These are phyloP conservation scores for Bertia moriformis DNA, from an alignment of 2,329 filamentous ascomycete species.

Conservation along the genomic window DNA sequence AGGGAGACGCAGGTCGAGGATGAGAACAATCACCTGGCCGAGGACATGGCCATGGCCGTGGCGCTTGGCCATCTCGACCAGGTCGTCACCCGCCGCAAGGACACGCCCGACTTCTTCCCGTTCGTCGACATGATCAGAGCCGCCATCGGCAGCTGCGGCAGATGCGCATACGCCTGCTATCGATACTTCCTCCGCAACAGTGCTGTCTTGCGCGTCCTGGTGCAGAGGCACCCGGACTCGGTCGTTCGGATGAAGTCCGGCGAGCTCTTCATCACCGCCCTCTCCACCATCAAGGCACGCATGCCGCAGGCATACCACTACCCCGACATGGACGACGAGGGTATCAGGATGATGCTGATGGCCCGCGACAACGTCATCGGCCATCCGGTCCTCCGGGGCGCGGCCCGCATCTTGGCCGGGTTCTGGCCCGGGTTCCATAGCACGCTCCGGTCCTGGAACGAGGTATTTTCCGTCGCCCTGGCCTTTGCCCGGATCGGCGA, in stretches of 20 bases:
- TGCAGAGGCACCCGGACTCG: slow-evolving; percentile 44
- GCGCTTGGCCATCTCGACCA: slow-evolving; percentile 59
- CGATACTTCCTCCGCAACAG: slow-evolving; percentile 42
- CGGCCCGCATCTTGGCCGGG: slow-evolving; percentile 31
- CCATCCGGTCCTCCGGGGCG: slow-evolving; percentile 19
- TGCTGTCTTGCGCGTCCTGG: slow-evolving; percentile 45
- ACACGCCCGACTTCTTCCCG: slow-evolving; percentile 43
- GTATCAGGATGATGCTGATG: slow-evolving; percentile 15
- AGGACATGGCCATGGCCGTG: no score
- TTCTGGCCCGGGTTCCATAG: slow-evolving; percentile 51
- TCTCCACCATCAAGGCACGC: slow-evolving; percentile 33
- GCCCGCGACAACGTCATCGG: no score
- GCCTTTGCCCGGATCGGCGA: slow-evolving; percentile 49
- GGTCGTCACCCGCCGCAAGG: slow-evolving; percentile 57
- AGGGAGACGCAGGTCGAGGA: slow-evolving; percentile 31
- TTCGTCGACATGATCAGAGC: slow-evolving; percentile 35
- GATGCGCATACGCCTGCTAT: slow-evolving; percentile 43
- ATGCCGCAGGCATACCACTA: slow-evolving; percentile 31
- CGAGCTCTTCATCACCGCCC: slow-evolving; percentile 32
- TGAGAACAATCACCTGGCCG: no score
- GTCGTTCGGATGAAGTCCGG: slow-evolving; percentile 37
- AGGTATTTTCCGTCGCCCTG: slow-evolving; percentile 60
- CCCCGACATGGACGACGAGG: slow-evolving; percentile 12
- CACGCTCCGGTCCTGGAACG: slow-evolving; percentile 55
- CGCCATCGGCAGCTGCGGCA: slow-evolving; percentile 30